phyloP scores from a whole-genome alignment of 257 asterid species.

The Solanum corneliomulleri region DNA sequence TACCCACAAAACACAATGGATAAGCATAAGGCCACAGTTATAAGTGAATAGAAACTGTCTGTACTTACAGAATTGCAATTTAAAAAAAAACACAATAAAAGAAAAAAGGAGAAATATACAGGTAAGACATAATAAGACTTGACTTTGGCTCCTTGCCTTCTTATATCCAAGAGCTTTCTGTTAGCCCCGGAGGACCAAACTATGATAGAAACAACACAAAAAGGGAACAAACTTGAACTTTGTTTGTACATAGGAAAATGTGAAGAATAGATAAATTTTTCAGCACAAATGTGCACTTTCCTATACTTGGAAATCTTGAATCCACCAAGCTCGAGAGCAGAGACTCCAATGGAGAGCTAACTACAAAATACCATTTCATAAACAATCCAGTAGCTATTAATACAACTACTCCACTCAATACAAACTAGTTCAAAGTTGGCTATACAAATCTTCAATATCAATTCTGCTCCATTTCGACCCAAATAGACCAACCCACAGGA shows the following conservation, averaged over 20 bases:
- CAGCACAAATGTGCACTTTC: neutral
- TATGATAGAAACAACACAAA: neutral
- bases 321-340: neutral
- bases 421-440: neutral
- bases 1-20: neutral
- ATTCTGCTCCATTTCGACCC: neutral
- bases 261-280: neutral
- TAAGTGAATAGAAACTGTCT: neutral
- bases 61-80: neutral
- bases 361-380: conserved; percentile 14
- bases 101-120: neutral
- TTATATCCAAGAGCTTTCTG: neutral
- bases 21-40: neutral
- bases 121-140: neutral
- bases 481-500: neutral
- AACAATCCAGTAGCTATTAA: neutral
- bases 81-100: neutral
- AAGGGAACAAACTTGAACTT: neutral
- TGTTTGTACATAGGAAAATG: neutral
- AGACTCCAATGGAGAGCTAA: neutral
- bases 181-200: neutral
- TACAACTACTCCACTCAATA: neutral
- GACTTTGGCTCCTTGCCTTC: neutral
- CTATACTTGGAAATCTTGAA: neutral
- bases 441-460: neutral